These are phyloP conservation scores for Tubosaeta sp. DNA, from an alignment of 768 basidiomycete genomes.

Conservation along the genomic window DNA sequence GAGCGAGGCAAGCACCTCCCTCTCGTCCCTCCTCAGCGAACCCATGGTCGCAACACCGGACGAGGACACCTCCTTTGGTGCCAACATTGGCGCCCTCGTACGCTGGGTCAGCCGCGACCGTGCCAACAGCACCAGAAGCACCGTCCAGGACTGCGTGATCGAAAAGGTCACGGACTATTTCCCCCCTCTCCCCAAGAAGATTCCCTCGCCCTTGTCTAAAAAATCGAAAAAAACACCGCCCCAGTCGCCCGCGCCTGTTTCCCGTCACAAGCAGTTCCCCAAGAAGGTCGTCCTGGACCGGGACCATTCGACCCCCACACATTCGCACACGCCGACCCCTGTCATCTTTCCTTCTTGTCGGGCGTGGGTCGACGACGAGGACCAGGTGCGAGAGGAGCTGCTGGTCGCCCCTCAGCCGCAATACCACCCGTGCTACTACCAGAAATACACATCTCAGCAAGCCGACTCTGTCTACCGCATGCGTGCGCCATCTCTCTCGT, in stretches of 20 bases:
- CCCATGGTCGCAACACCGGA: constrained; percentile 39
- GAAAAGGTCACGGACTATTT: constrained; percentile 33
- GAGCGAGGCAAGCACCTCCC: constrained; percentile 44
- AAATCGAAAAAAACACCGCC: constrained; percentile 15
- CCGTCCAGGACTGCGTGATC: constrained; percentile 26
- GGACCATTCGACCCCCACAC: constrained; percentile 17
- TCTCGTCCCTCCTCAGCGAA: constrained; percentile 47
- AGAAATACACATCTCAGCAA: constrained; percentile 12
- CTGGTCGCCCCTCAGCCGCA: constrained; percentile 18
- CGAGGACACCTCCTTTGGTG: constrained; percentile 41
- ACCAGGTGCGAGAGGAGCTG: constrained; percentile 19
- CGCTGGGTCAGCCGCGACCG: constrained; percentile 28
- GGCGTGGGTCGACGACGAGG: constrained; percentile 27
- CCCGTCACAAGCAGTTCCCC: constrained; percentile 9
- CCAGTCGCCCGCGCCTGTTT: constrained; percentile 9
- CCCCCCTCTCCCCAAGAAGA: constrained; percentile 22
- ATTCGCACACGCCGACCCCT: constrained; percentile 29
- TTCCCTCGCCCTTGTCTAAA: constrained; percentile 8
- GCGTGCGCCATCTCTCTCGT: constrained; percentile 15
- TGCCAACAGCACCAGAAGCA: constrained; percentile 18
- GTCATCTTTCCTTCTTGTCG: constrained; percentile 33
- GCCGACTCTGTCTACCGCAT: constrained; percentile 11
- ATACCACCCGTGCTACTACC: constrained; percentile 10
- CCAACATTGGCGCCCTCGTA: constrained; percentile 41
- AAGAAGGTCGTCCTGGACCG: constrained; percentile 13